Percentiles rank a stretch among this genome's conserved stretches.
Conservation (phyloP, 1,139 yeast genomes). For the Candida tropicalis region DNA sequence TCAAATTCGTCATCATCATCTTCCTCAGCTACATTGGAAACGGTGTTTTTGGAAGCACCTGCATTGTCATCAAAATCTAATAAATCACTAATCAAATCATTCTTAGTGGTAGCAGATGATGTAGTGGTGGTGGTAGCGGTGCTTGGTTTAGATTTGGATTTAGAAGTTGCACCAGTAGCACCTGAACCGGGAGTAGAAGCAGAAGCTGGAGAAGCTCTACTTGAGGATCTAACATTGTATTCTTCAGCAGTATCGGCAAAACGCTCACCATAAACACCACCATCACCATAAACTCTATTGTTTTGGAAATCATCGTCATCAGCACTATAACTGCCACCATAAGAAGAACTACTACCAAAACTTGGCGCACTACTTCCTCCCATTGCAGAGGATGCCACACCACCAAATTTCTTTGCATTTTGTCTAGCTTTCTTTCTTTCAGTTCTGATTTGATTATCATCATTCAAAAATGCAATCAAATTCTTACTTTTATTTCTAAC, state of each 20-base stretch:
- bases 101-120: constrained; percentile 24
- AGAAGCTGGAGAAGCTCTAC: constrained; percentile 29
- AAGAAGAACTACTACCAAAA: constrained; percentile 39
- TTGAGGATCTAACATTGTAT: constrained; percentile 41
- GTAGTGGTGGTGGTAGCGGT: constrained; percentile 21
- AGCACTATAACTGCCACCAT: constrained; percentile 16
- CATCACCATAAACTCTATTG: constrained; percentile 73
- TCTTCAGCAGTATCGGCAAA: constrained; percentile 58
- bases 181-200: constrained; percentile 44
- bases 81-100: constrained; percentile 56
- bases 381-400: constrained; percentile 56
- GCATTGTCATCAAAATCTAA: constrained; percentile 49
- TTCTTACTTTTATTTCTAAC: constrained; percentile 90
- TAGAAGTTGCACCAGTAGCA: constrained; percentile 46
- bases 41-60: constrained; percentile 14
- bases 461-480: constrained; percentile 68
- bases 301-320: constrained; percentile 49
- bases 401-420: constrained; percentile 78
- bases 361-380: constrained; percentile 51
- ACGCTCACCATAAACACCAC: constrained; percentile 76
- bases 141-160: constrained; percentile 10
- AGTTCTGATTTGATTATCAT: constrained; percentile 72
- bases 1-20: constrained; percentile 68
- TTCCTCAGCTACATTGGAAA: background rate
- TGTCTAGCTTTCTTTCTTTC: constrained; percentile 91